Evolutionary conservation across 2,329 filamentous ascomycete genomes (phyloP).

Genomic region (Nemania sp.): DNA sequence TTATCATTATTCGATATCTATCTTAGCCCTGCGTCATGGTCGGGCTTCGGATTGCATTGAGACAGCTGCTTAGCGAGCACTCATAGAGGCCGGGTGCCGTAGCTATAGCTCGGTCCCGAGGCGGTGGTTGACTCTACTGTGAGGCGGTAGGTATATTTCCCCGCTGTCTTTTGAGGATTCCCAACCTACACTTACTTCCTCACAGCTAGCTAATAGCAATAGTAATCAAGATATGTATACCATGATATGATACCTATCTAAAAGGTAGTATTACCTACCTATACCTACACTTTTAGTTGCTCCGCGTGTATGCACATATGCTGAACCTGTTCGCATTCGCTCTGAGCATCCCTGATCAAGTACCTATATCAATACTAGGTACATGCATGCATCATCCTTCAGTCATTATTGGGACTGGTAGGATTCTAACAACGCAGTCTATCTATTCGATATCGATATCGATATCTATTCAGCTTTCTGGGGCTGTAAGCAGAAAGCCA

Average conservation of each 20-base stretch:
- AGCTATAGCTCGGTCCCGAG: slow-evolving; percentile 31
- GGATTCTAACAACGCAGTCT: not conserved
- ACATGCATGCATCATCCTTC: not conserved
- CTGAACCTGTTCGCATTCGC: slow-evolving; percentile 13
- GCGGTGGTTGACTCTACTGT: not conserved
- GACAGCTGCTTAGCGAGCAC: slow-evolving; percentile 4
- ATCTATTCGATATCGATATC: slow-evolving; percentile 1
- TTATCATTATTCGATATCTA: slow-evolving; percentile 15
- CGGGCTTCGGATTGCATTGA: slow-evolving; percentile 7
- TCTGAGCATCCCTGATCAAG: not conserved
- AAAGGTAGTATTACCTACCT: not conserved
- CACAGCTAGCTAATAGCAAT: not conserved
- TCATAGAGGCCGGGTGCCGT: not conserved
- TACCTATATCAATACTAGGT: not conserved
- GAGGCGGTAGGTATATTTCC: not conserved
- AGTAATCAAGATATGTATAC: not conserved
- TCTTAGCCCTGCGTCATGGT: not conserved
- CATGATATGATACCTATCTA: not conserved
- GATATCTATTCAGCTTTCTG: slow-evolving; percentile 14
- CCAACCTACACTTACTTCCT: not conserved
- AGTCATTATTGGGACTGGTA: not conserved
- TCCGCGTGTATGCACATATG: not conserved
- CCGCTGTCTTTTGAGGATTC: slow-evolving; percentile 5
- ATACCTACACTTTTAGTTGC: not conserved
- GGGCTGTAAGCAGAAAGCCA: slow-evolving; percentile 36